Evolutionary conservation across 148 eudicot species (phyloP).

Genomic region (Suaeda aralocaspica): DNA sequence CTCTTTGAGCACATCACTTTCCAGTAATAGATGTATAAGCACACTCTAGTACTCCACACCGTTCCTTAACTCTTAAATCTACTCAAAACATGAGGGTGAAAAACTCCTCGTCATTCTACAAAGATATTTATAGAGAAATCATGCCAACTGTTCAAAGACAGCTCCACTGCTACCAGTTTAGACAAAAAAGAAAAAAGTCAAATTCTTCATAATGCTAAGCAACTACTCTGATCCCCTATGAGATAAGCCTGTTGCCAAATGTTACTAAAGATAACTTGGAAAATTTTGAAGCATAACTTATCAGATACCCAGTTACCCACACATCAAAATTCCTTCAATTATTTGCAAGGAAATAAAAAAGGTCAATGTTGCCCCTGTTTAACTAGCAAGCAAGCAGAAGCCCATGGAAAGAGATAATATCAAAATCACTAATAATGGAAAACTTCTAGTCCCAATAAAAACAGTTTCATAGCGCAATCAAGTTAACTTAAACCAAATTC

Average conservation of each 20-base stretch:
- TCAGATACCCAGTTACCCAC: too few species aligned
- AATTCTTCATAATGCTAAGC: neutral
- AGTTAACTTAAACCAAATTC: neutral
- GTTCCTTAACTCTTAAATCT: too few species aligned
- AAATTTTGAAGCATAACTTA: neutral
- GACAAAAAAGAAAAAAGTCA: neutral
- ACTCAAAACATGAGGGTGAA: too few species aligned
- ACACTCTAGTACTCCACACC: too few species aligned
- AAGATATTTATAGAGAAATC: neutral
- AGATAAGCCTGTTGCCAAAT: neutral
- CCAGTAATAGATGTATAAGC: too few species aligned
- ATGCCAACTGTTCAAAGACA: slow-evolving; percentile 2
- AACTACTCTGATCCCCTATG: neutral
- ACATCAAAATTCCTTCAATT: neutral
- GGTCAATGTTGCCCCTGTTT: neutral
- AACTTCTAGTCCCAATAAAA: neutral
- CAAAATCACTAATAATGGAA: neutral
- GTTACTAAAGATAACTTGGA: neutral
- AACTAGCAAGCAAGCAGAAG: neutral
- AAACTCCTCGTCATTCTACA: too few species aligned
- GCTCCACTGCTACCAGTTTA: neutral
- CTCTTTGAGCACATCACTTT: too few species aligned
- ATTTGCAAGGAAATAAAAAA: too few species aligned
- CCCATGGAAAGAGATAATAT: neutral
- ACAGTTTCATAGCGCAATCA: neutral